phyloP scores from a whole-genome alignment of 176 grass and related monocot species.

The Panicum miliaceum region DNA sequence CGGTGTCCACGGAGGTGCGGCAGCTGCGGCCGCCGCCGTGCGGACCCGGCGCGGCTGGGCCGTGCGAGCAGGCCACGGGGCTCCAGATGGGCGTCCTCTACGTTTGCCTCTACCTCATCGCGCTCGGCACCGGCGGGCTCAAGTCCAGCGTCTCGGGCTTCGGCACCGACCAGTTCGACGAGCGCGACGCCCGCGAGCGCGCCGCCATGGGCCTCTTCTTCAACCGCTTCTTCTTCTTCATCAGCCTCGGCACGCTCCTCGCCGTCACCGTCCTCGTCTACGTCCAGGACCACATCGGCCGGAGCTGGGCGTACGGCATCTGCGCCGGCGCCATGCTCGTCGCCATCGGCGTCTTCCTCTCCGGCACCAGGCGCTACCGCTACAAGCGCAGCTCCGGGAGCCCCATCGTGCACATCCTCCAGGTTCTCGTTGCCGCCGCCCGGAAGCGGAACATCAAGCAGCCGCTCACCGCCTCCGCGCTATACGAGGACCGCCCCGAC shows the following conservation, averaged over 20 bases:
- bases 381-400: slow-evolving; percentile 73
- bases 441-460: slow-evolving; percentile 51
- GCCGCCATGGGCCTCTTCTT: slow-evolving; percentile 79
- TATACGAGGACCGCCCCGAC: slow-evolving; percentile 61
- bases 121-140: slow-evolving; percentile 75
- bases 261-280: slow-evolving; percentile 84
- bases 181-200: slow-evolving; percentile 66
- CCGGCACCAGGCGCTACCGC: slow-evolving; percentile 68
- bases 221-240: slow-evolving; percentile 84
- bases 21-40: slow-evolving; percentile 77
- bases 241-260: slow-evolving; percentile 72
- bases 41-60: not conserved
- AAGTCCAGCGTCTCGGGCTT: slow-evolving; percentile 91
- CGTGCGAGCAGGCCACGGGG: slow-evolving; percentile 56
- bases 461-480: slow-evolving; percentile 16
- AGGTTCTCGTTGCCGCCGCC: slow-evolving; percentile 67
- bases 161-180: slow-evolving; percentile 88
- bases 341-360: slow-evolving; percentile 62
- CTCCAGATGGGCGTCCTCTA: slow-evolving; percentile 76
- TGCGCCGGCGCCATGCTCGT: slow-evolving; percentile 70
- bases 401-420: slow-evolving; percentile 84
- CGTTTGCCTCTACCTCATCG: slow-evolving; percentile 76
- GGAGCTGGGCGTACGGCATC: slow-evolving; percentile 87
- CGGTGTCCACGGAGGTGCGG: slow-evolving; percentile 54
- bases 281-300: slow-evolving; percentile 78